Conservation (phyloP, 495 filamentous ascomycete species). For the Daldinia childiae region DNA sequence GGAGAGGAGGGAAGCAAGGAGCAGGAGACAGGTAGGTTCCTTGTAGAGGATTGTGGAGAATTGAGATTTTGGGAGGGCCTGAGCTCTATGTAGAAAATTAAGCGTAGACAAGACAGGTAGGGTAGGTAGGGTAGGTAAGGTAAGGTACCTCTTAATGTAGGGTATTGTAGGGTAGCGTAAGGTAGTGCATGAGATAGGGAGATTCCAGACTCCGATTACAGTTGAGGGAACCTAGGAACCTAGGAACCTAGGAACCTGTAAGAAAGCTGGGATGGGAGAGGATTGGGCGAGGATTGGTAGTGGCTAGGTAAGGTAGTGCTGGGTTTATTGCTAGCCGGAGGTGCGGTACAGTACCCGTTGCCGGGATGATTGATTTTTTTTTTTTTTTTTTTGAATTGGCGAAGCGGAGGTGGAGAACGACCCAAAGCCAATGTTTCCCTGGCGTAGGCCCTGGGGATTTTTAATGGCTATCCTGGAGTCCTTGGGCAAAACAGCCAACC, state of each 20-base stretch:
- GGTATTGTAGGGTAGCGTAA: background rate
- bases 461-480: background rate
- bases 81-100: constrained; percentile 42
- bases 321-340: constrained; percentile 39
- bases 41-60: constrained; percentile 44
- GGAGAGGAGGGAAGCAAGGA: constrained; percentile 17
- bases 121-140: background rate
- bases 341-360: constrained; percentile 44
- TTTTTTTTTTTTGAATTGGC: constrained; percentile 30
- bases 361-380: constrained; percentile 32
- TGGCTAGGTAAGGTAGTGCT: constrained; percentile 15
- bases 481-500: constrained; percentile 35
- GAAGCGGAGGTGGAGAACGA: constrained; percentile 43
- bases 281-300: constrained; percentile 5
- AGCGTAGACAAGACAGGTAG: constrained; percentile 26
- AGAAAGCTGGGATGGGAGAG: constrained; percentile 14
- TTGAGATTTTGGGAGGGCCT: constrained; percentile 42
- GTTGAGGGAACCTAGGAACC: constrained; percentile 20
- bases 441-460: constrained; percentile 13
- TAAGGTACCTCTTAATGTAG: background rate
- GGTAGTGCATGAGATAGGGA: constrained; percentile 43
- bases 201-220: constrained; percentile 42
- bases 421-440: constrained; percentile 40
- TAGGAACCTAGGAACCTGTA: constrained; percentile 7
- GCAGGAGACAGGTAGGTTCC: constrained; percentile 26